phyloP scores from a whole-genome alignment of 495 filamentous ascomycete genomes.

The Bombardia bombarda region DNA sequence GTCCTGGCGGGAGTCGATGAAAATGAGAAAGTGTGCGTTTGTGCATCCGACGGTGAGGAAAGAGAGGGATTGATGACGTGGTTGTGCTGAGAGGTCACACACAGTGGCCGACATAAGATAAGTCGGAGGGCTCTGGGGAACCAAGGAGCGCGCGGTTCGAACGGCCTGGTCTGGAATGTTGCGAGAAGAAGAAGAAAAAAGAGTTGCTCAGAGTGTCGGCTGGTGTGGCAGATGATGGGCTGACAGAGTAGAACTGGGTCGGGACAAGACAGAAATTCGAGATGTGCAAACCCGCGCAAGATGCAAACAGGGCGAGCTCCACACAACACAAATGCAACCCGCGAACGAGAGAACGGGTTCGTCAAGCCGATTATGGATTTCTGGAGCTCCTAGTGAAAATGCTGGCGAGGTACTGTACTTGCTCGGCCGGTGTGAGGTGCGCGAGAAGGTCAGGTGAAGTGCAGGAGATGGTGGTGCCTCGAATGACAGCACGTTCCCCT shows the following conservation, averaged over 20 bases:
- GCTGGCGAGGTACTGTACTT: not conserved
- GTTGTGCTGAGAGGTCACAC: not conserved
- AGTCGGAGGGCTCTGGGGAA: not conserved
- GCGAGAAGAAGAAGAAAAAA: not conserved
- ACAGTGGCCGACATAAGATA: not conserved
- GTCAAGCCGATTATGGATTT: too few relatives aligned
- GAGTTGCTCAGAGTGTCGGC: not conserved
- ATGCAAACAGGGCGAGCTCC: too few relatives aligned
- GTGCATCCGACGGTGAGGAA: not conserved
- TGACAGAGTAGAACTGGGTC: not conserved
- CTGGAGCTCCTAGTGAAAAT: too few relatives aligned
- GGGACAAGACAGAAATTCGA: not conserved
- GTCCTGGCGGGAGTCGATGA: not conserved
- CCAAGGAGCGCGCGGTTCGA: not conserved
- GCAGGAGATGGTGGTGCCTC: not conserved
- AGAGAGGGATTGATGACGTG: not conserved
- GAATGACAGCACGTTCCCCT: not conserved
- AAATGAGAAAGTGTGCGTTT: not conserved
- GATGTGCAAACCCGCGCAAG: too few relatives aligned
- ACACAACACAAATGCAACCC: too few relatives aligned
- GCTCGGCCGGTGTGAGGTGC: not conserved
- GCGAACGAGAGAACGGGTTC: too few relatives aligned
- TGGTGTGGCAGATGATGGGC: not conserved
- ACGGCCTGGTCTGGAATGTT: not conserved
- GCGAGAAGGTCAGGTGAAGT: not conserved